A percentile compares a stretch with the other conserved stretches of the same genome.
These are phyloP conservation scores for Chytriomyces hyalinus DNA, from an alignment of 192 early-diverging fungal species.

Conservation along the genomic window DNA sequence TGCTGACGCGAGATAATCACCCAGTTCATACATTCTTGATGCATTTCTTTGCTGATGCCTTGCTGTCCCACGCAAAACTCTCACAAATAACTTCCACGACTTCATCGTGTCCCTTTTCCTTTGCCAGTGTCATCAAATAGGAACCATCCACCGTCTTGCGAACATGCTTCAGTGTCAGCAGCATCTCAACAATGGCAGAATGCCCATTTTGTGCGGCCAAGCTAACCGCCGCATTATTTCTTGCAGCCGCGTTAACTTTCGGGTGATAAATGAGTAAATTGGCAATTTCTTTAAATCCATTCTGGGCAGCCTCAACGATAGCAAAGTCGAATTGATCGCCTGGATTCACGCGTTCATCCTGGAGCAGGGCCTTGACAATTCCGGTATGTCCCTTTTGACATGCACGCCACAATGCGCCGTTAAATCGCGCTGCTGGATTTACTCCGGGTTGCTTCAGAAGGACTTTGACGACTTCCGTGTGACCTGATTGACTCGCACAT, in stretches of 20 bases:
- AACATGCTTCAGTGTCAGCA: neutral
- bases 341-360: neutral
- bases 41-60: too few relatives aligned
- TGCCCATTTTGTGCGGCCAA: neutral
- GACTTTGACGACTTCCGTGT: neutral
- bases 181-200: neutral
- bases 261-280: neutral
- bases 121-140: neutral
- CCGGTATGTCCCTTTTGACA: neutral
- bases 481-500: neutral
- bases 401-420: slow-evolving; percentile 1
- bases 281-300: neutral
- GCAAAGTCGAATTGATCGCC: neutral
- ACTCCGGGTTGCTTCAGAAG: slow-evolving; percentile 1
- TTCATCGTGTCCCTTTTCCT: neutral
- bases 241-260: slow-evolving; percentile 1
- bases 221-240: neutral
- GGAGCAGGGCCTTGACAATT: neutral
- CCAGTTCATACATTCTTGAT: too few relatives aligned
- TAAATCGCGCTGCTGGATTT: slow-evolving; percentile 4
- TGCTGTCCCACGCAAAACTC: too few relatives aligned
- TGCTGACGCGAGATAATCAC: too few relatives aligned
- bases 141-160: neutral
- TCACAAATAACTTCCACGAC: neutral
- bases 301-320: neutral